Evolutionary conservation across 2,329 filamentous ascomycete species (phyloP).

Genomic region (Colletotrichum paranaense): DNA sequence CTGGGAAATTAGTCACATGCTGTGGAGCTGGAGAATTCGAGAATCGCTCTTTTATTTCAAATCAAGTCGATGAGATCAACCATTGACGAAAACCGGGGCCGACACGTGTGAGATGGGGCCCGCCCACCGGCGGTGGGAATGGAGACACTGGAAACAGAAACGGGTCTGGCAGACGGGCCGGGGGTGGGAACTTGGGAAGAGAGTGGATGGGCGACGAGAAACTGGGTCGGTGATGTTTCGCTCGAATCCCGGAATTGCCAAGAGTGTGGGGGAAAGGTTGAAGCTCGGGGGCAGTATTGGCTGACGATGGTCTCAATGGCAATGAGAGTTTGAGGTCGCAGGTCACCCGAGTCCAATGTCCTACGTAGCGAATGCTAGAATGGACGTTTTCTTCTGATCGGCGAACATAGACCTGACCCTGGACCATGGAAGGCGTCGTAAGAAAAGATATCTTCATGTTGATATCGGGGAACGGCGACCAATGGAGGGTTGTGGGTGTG

Average conservation of each 20-base stretch:
- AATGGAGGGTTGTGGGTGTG: not conserved
- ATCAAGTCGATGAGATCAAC: not conserved
- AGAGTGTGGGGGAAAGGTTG: not conserved
- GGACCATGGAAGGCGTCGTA: not conserved
- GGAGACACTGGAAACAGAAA: not conserved
- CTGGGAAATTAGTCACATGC: not conserved
- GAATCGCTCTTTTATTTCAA: not conserved
- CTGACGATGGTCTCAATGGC: not conserved
- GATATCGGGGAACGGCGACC: not conserved
- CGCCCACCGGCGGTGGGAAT: not conserved
- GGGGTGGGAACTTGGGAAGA: no score
- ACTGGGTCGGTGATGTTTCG: conserved; percentile 33
- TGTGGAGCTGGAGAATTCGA: not conserved
- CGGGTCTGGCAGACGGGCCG: no score
- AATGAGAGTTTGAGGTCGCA: conserved; percentile 15
- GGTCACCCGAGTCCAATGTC: not conserved
- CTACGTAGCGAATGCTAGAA: not conserved
- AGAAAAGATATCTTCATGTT: not conserved
- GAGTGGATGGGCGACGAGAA: not conserved
- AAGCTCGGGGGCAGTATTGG: conserved; percentile 5
- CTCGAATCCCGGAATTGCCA: conserved; percentile 31
- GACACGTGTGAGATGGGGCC: not conserved
- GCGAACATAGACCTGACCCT: not conserved
- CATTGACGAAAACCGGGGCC: not conserved
- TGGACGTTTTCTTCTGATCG: not conserved